Evolutionary conservation across 371 early-diverging fungal species (phyloP), one percentile per base, ranked within the genome.

Genomic region (Apophysomyces elegans): DNA sequence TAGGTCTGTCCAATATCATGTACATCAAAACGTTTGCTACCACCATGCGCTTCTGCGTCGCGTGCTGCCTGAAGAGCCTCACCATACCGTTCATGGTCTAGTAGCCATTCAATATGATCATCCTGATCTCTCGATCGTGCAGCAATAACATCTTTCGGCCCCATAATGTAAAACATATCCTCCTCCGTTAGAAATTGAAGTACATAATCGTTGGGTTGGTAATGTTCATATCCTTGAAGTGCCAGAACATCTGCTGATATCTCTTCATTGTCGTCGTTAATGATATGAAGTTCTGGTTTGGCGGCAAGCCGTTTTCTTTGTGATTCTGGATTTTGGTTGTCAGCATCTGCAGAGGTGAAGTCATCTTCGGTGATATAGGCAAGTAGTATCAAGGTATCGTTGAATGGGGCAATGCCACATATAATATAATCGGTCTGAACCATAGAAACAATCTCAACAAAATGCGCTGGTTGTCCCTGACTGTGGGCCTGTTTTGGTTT

Each of bases 81-180:
- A 21, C 85, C 90, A 69, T 94, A 96, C 36, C 85, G 74, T 21
- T 84, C 85, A 16, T 90, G 84, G 56, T 92, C 93, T 45, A 93
- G 73, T 12, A 95, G 79, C 97, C 97, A 99, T 58, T 93, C 90
- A 61, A 99, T 90, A 65, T 95, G 97, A 79, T 99, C 98, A 37
- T 91, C 89, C 43, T 90, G 60, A 66, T 95, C 96, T 43, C 96
- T 85, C 5, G 93, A 90, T 37, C 88, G 84, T n/a, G 96, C 97
- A 3, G 91, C 83, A 35, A 98, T 87, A 16, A 98, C 81, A 75
- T 96, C 96, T 74, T 95, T 95, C 9, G 97, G 98, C 8, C 95
- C 93, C 45, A 95, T 83, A 0, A 98, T 84, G 69, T 93, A 95
- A 74, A 91, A 96, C 80, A 87, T 82, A 54, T 88, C 87, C 62